Base-by-base conservation (phyloP, 176 grass and related monocot genomes). In the Ensete glaucum region DNA sequence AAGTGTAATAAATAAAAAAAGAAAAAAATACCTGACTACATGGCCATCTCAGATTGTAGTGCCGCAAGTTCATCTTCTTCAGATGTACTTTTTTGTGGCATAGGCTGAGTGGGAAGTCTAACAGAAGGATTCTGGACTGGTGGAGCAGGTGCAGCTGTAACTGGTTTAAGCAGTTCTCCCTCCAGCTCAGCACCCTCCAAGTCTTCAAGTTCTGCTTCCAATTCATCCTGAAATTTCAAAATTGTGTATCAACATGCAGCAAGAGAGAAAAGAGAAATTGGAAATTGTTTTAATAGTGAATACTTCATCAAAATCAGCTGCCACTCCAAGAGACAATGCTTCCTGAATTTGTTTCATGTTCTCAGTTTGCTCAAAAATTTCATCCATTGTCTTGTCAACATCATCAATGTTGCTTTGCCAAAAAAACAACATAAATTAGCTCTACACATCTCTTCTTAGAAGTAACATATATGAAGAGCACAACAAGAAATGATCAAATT, bases 311-410 rank as follows among this genome's bases (percentile, higher is more conserved):
- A 97, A 97, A 90, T 97, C 90, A 87, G 80, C 82, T 72, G 87
- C 85, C 69, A 85, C 85, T 72, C 93, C 93, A 73, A 93, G 85
- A 77, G 93, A 83, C 24, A 93, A 82, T 71, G 89, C 79, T 78
- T 93, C 87, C 79, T 97, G 93, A 72, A 97, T 97, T 76, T 97
- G 90, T 71, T 91, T 89, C 93, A 97, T 97, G 64, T 92, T 97
- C 81, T 97, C 93, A 77, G 78, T 93, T 54, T 93, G 89, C 67
- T 97, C 90, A 87, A 93, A 93, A 64, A 97, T 97, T 85, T 93
- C 93, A 79, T 97, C 93, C 93, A 97, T 97, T 11, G 90, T 97
- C 72, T 97, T 90, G 77, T 97, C 93, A 26, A 97, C 88, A 62
- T 97, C 93, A 54, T 97, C 90, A 71, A 97, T 90, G 80, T 97